Evolutionary conservation across 2,329 filamentous ascomycete genomes (phyloP).

Genomic region (Colletotrichum zoysiae): DNA sequence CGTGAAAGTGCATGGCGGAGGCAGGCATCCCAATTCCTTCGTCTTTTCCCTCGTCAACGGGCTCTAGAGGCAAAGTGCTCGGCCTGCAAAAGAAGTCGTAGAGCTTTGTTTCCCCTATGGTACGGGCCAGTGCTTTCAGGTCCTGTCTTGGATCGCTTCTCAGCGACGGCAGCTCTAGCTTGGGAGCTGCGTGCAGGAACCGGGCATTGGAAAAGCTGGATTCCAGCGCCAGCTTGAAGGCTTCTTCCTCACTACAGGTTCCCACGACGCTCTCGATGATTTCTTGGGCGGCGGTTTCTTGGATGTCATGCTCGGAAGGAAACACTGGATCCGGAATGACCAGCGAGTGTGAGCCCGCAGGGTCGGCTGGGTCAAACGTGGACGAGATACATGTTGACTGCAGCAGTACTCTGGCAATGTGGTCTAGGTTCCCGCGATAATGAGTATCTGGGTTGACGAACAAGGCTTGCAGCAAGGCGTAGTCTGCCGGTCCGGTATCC

Average conservation of each 20-base stretch:
- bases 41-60: slow-evolving; percentile 37
- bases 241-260: neutral
- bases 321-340: neutral
- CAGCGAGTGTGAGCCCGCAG: neutral
- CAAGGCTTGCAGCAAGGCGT: neutral
- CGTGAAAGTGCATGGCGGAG: slow-evolving; percentile 26
- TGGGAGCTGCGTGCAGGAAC: neutral
- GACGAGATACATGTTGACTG: neutral
- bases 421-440: neutral
- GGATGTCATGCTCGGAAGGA: neutral
- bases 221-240: slow-evolving; percentile 18
- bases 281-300: neutral
- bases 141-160: slow-evolving; percentile 29
- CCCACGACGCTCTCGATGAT: neutral
- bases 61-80: slow-evolving; percentile 29
- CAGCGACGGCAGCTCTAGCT: slow-evolving; percentile 32
- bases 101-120: slow-evolving; percentile 3
- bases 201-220: slow-evolving; percentile 10
- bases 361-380: neutral
- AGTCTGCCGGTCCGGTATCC: slow-evolving; percentile 1
- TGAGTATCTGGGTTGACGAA: neutral
- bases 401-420: neutral
- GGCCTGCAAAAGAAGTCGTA: slow-evolving; percentile 28
- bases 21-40: slow-evolving; percentile 34
- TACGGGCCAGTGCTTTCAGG: slow-evolving; percentile 8